These are phyloP conservation scores for Neocucurbitaria cava DNA, from an alignment of 2,329 filamentous ascomycete species.

Conservation along the genomic window DNA sequence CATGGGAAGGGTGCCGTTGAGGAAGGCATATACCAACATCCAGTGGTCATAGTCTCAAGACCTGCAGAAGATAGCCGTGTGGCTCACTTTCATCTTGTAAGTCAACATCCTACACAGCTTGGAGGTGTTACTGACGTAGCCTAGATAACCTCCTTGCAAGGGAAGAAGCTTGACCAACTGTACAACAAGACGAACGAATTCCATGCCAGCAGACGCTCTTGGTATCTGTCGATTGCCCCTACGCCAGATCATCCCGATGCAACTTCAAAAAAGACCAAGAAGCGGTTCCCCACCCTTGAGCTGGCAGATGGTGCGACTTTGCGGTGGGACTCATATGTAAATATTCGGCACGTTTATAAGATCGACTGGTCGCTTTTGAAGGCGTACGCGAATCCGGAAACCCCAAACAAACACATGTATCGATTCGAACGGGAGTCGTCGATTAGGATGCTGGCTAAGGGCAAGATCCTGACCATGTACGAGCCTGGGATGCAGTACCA, in stretches of 20 bases:
- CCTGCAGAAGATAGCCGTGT: conserved; percentile 30
- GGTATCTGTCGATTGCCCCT: conserved; percentile 45
- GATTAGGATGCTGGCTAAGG: conserved; percentile 33
- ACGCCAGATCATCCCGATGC: conserved; percentile 42
- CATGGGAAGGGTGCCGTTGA: conserved; percentile 42
- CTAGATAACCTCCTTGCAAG: conserved; percentile 45
- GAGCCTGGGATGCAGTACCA: conserved; percentile 29
- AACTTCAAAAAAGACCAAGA: conserved; percentile 39
- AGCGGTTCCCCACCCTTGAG: conserved; percentile 38
- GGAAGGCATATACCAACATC: conserved; percentile 44
- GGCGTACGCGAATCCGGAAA: conserved; percentile 36
- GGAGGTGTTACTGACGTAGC: conserved; percentile 14
- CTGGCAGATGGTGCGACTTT: conserved; percentile 30
- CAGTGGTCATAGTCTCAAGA: conserved; percentile 42
- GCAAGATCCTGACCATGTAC: conserved; percentile 36
- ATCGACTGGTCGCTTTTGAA: conserved; percentile 38
- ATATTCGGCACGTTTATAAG: conserved; percentile 43
- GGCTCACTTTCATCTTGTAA: conserved; percentile 47
- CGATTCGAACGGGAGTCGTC: conserved; percentile 36
- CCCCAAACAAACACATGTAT: conserved; percentile 18
- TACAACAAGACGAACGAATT: conserved; percentile 43
- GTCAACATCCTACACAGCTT: conserved; percentile 2
- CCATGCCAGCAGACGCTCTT: conserved; percentile 38
- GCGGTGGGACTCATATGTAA: conserved; percentile 44
- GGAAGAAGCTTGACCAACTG: conserved; percentile 40